Conservation (phyloP, 2,329 filamentous ascomycete genomes). For the Phyllosticta citrichinensis region DNA sequence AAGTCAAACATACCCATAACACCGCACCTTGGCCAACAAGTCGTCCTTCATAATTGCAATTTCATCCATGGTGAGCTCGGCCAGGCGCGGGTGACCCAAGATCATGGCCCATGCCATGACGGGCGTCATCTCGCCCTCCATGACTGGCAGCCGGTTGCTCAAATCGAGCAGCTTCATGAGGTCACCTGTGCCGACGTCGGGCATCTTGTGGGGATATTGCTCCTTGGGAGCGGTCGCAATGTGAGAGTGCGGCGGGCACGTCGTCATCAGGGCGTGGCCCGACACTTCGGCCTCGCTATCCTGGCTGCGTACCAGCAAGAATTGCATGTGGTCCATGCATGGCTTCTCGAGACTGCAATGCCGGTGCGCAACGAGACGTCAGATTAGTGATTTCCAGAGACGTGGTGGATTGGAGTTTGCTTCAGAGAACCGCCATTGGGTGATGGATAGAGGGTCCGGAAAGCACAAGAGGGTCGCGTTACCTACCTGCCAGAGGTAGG, state of each 20-base stretch:
- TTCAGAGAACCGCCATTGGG: conserved; percentile 12
- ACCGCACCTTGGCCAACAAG: conserved; percentile 70
- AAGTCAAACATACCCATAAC: conserved; percentile 65
- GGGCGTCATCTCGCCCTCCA: conserved; percentile 81
- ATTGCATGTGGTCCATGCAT: conserved; percentile 85
- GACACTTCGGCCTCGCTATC: conserved; percentile 54
- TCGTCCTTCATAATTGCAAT: conserved; percentile 63
- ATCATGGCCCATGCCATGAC: conserved; percentile 91
- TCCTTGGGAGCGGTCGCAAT: conserved; percentile 46
- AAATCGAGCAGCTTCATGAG: conserved; percentile 75
- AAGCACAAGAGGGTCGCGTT: conserved; percentile 9
- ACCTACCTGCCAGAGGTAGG: conserved; percentile 9
- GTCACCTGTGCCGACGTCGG: conserved; percentile 60
- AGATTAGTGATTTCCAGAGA: not conserved
- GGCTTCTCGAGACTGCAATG: conserved; percentile 66
- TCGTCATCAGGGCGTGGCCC: conserved; percentile 89
- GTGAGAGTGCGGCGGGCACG: conserved; percentile 65
- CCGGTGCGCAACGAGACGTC: conserved; percentile 11
- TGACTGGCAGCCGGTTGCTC: conserved; percentile 67
- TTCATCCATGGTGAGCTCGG: conserved; percentile 56
- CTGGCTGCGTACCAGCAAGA: conserved; percentile 53
- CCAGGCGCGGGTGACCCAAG: conserved; percentile 49
- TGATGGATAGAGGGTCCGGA: conserved; percentile 13
- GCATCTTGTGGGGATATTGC: conserved; percentile 60
- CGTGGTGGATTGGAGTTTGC: conserved; percentile 13